Evolutionary conservation across 2,329 filamentous ascomycete genomes (phyloP), one percentile per base, ranked within the genome.

Genomic region (Ophiognomonia clavigignenti-juglandacearum): DNA sequence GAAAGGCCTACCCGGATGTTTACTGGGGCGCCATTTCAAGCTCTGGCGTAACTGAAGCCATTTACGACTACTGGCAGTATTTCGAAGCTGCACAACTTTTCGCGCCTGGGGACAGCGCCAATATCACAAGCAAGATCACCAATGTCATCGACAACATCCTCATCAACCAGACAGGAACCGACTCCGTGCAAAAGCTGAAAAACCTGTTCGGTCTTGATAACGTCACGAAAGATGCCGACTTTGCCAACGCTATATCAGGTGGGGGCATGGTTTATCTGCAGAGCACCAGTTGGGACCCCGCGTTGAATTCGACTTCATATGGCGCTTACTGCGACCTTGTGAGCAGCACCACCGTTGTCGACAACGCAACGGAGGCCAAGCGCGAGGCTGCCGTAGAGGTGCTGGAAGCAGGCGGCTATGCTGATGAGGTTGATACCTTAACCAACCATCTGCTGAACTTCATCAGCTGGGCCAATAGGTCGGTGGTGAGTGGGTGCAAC

Each of bases 11-110:
- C 61, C 88, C 89, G 0, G 82, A 92, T 26, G 68, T 85, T 7
- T 93, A 86, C 65, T 92, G 79, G 75, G 89, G 79, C 7, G 79
- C 84, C 4, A 92, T 95, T 41, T 84, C 86, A 0, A 90, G 86
- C 0, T 92, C 86, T 0, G 89, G 86, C 1, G 87, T 93, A 1
- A 87, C 86, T 0, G 78, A 80, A 50, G 87, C 87, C 4, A 85
- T 93, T 46, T 82, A 80, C 54, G 86, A 93, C 56, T 92, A 83
- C 64, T 92, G 86, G 75, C 61, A 77, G 57, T 81, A 80, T 55
- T 72, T 63, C 34, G 74, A 78, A 55, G 76, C 74, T 0, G 71
- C 72, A 0, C 67, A 71, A 2, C 59, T 71, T 11, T 80, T 67
- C 47, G 68, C 68, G 0, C 76, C 77, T 57, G 64, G 73, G 0